Base-by-base conservation (phyloP, 345 rosid genomes). In the Zanthoxylum bungeanum region DNA sequence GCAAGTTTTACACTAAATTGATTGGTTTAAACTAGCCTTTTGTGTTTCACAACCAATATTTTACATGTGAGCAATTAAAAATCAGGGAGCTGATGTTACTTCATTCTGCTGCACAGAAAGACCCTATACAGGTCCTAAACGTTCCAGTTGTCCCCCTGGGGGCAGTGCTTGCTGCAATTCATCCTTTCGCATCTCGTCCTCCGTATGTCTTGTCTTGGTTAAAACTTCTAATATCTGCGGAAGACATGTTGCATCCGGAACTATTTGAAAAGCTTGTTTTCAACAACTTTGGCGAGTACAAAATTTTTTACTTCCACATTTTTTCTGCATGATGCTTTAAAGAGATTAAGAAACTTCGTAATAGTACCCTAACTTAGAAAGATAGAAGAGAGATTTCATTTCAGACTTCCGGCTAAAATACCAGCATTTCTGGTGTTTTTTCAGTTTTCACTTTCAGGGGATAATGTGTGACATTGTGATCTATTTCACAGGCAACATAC, bases 101-200 rank as follows among this genome's bases (percentile, higher is more conserved):
- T 76, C 31, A 39, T 64, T 36, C 27, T 30, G 60, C 52, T 63
- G 39, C 66, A 46, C 87, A 93, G 97, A 86, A 72, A 66, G 90
- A 87, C 28, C 97, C 92, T 37, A 84, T 84, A 2, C 80, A 82
- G 81, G 86, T 87, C 50, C 76, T 89, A 7, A 87, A 89, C 60
- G 73, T 94, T 61, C 86, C 93, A 33, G 79, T 70, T 51, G 12
- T 94, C 76, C 98, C 97, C 30, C 36, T 92, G 4, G 97, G 92
- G 50, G 49, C 78, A 70, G 60, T 92, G 77, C 70, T 89, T 16
- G 79, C 91, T 28, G 85, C 85, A 46, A 83, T 77, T 75, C 86
- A 84, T 83, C 90, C 91, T 68, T 75, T 90, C 47, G 85, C 87
- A 21, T 78, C 82, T 61, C 81, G 78, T 50, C 97, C 96, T 78